Conservation (phyloP, 495 filamentous ascomycete genomes). For the Oleoguttula mirabilis region DNA sequence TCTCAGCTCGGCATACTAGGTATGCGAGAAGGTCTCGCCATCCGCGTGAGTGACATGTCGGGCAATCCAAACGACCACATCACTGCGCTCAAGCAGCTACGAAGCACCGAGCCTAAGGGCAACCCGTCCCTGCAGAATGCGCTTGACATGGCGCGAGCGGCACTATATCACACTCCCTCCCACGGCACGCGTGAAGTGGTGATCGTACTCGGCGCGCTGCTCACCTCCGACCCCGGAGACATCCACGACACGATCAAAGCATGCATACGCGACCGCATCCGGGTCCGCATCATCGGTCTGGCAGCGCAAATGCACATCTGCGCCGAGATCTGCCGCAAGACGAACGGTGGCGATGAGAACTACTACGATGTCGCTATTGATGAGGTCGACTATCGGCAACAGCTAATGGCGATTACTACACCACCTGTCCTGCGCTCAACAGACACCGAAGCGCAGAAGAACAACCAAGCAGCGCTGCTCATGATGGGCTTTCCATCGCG, state of each 20-base stretch:
- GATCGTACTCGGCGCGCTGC: conserved; percentile 79
- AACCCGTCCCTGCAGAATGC: conserved; percentile 90
- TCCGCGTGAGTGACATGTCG: conserved; percentile 74
- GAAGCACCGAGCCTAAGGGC: conserved; percentile 70
- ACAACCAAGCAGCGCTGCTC: conserved; percentile 61
- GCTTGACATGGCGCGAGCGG: conserved; percentile 82
- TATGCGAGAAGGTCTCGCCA: conserved; percentile 77
- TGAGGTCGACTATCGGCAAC: conserved; percentile 76
- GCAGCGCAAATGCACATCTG: conserved; percentile 88
- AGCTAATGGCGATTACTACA: conserved; percentile 79
- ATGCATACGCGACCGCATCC: conserved; percentile 68
- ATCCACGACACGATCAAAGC: conserved; percentile 78
- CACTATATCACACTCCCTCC: conserved; percentile 78
- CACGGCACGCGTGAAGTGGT: conserved; percentile 90
- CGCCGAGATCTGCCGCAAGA: conserved; percentile 70
- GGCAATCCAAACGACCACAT: conserved; percentile 88
- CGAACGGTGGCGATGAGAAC: conserved; percentile 66
- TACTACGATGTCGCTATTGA: conserved; percentile 75
- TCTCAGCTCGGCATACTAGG: conserved; percentile 83
- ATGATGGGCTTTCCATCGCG: conserved; percentile 99
- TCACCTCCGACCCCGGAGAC: conserved; percentile 84
- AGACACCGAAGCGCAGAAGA: conserved; percentile 28
- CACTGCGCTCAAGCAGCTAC: conserved; percentile 55
- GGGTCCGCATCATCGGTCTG: conserved; percentile 76
- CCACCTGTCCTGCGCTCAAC: conserved; percentile 60